phyloP scores from a whole-genome alignment of 2,329 filamentous ascomycete species.

The Sphaerulina musiva region DNA sequence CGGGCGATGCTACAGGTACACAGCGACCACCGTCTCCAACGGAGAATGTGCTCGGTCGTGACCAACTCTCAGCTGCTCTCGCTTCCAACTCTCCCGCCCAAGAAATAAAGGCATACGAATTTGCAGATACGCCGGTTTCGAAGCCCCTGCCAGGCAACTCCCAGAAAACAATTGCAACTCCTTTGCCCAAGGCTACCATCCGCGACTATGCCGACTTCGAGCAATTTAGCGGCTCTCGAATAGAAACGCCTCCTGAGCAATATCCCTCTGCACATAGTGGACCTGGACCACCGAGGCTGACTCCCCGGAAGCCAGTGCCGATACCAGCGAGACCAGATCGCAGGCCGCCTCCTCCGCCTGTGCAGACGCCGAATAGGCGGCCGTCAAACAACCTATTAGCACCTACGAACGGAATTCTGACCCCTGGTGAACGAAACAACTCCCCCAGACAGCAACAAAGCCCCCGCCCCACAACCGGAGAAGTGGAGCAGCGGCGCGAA shows the following conservation, averaged over 20 bases:
- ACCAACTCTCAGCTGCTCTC: slow-evolving; percentile 12
- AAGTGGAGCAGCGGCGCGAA: slow-evolving; percentile 26
- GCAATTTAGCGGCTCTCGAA: slow-evolving; percentile 20
- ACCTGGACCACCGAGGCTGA: slow-evolving; percentile 10
- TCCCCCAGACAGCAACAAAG: slow-evolving; percentile 25
- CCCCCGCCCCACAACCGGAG: slow-evolving; percentile 23
- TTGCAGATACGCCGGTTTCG: slow-evolving; percentile 23
- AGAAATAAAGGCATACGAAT: background rate
- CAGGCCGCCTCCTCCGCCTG: slow-evolving; percentile 32
- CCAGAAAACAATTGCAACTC: background rate
- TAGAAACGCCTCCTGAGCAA: slow-evolving; percentile 21
- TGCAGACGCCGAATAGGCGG: slow-evolving; percentile 17
- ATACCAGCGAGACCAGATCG: slow-evolving; percentile 25
- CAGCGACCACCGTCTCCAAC: slow-evolving; percentile 2
- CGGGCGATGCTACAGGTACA: background rate
- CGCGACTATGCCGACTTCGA: slow-evolving; percentile 26
- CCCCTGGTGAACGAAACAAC: slow-evolving; percentile 1
- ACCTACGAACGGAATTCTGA: slow-evolving; percentile 17
- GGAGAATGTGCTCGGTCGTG: slow-evolving; percentile 17
- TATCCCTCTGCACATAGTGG: background rate
- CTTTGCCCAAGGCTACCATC: slow-evolving; percentile 22
- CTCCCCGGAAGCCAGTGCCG: slow-evolving; percentile 25
- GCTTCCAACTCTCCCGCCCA: background rate
- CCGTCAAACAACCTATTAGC: slow-evolving; percentile 23
- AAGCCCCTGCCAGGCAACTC: slow-evolving; percentile 24